These are phyloP conservation scores for Neonectria ditissima DNA, from an alignment of 2,329 filamentous ascomycete genomes.

Conservation along the genomic window DNA sequence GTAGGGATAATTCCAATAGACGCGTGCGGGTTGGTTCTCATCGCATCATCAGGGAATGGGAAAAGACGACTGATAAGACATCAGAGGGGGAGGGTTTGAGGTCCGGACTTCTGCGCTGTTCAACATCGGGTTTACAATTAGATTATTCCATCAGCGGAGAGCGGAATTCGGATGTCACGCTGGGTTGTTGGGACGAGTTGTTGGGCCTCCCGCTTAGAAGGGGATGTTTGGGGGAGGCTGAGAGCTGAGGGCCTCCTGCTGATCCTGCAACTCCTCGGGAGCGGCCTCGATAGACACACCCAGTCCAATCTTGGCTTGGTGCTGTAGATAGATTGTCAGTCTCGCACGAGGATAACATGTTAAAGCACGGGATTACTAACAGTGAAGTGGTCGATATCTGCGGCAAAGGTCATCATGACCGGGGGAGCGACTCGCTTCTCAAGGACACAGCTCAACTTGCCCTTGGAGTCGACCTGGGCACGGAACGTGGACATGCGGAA, in stretches of 20 bases:
- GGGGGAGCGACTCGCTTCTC: slow-evolving; percentile 97
- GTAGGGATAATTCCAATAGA: slow-evolving; percentile 26
- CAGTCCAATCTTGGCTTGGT: slow-evolving; percentile 93
- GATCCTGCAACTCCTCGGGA: slow-evolving; percentile 87
- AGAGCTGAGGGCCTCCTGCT: slow-evolving; percentile 73
- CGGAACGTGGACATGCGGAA: slow-evolving; percentile 96
- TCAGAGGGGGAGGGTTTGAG: slow-evolving; percentile 35
- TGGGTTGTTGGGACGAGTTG: slow-evolving; percentile 33
- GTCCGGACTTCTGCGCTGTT: slow-evolving; percentile 39
- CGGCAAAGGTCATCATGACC: slow-evolving; percentile 93
- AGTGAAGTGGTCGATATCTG: slow-evolving; percentile 95
- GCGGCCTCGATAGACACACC: slow-evolving; percentile 91
- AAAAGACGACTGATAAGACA: slow-evolving; percentile 49
- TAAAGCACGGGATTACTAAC: slow-evolving; percentile 65
- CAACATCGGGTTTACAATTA: slow-evolving; percentile 45
- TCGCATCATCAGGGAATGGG: slow-evolving; percentile 39
- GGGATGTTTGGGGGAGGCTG: slow-evolving; percentile 69
- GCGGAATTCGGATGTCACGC: slow-evolving; percentile 35
- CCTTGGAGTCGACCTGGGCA: slow-evolving; percentile 94
- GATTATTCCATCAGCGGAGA: slow-evolving; percentile 41
- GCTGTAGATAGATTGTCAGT: slow-evolving; percentile 66
- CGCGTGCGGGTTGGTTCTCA: slow-evolving; percentile 17
- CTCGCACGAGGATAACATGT: neutral
- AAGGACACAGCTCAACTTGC: slow-evolving; percentile 90
- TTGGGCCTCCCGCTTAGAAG: slow-evolving; percentile 62